Evolutionary conservation across 805 yeast species (phyloP).

Genomic region (Ogataea pignaliae): DNA sequence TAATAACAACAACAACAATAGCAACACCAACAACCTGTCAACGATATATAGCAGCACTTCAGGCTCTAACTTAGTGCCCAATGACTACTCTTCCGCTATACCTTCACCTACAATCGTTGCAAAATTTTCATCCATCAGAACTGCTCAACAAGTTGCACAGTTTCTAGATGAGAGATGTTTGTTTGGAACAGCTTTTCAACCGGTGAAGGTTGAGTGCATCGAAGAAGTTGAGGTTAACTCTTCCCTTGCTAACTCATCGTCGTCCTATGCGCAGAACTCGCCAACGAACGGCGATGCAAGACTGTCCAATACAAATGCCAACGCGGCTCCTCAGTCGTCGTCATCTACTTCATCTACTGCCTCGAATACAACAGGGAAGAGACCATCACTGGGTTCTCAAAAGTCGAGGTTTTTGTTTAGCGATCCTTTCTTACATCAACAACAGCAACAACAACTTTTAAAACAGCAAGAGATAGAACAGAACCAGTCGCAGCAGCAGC

Average conservation of each 20-base stretch:
- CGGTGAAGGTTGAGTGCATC: constrained; percentile 35
- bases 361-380: constrained; percentile 28
- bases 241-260: constrained; percentile 12
- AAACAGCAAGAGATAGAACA: constrained; percentile 2
- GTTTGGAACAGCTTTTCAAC: constrained; percentile 46
- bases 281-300: constrained; percentile 14
- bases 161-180: constrained; percentile 38
- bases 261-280: constrained; percentile 13
- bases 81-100: constrained; percentile 5
- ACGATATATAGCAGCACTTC: not conserved
- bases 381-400: constrained; percentile 53
- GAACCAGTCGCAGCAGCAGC: constrained; percentile 2
- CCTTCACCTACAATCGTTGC: constrained; percentile 37
- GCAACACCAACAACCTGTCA: no score
- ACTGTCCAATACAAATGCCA: constrained; percentile 4
- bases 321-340: constrained; percentile 6
- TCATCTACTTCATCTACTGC: constrained; percentile 5
- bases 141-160: constrained; percentile 41
- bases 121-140: constrained; percentile 38
- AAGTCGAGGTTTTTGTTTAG: constrained; percentile 67
- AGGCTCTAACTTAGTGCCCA: constrained; percentile 13
- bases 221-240: constrained; percentile 16
- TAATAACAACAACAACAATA: no score
- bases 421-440: constrained; percentile 45
- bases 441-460: constrained; percentile 1